Conservation (phyloP, 1,284 basidiomycete species). For the Tranzscheliella williamsii region DNA sequence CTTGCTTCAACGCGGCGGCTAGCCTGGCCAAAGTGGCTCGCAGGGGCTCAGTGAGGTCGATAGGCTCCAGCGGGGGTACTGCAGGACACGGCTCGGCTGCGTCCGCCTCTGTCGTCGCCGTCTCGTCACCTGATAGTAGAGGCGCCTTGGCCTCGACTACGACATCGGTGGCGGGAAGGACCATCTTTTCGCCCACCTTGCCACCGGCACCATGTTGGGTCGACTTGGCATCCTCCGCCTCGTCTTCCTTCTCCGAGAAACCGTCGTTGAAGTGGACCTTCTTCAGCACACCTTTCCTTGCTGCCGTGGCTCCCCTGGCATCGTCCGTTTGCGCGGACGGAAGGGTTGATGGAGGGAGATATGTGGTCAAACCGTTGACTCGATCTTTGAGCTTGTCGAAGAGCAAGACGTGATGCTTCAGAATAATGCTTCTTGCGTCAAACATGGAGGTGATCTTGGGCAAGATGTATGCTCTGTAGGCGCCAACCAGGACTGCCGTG, state of each 20-base stretch:
- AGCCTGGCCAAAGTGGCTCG: slow-evolving; percentile 43
- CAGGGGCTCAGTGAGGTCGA: slow-evolving; percentile 47
- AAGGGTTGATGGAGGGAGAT: slow-evolving; percentile 13
- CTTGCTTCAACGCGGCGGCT: slow-evolving; percentile 22
- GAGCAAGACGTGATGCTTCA: slow-evolving; percentile 42
- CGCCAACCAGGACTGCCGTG: slow-evolving; percentile 40
- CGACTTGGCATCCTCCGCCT: slow-evolving; percentile 26
- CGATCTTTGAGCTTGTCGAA: slow-evolving; percentile 34
- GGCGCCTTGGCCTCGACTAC: slow-evolving; percentile 29
- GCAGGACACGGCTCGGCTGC: slow-evolving; percentile 2
- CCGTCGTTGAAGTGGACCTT: slow-evolving; percentile 49
- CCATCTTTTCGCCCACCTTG: slow-evolving; percentile 14
- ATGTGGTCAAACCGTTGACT: slow-evolving; percentile 18
- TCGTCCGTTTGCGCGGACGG: slow-evolving; percentile 2
- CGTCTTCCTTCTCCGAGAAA: slow-evolving; percentile 1
- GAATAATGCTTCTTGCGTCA: slow-evolving; percentile 40
- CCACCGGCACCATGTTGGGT: slow-evolving; percentile 13
- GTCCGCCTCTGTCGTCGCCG: slow-evolving; percentile 5
- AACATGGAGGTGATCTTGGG: slow-evolving; percentile 48
- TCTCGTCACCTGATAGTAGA: slow-evolving; percentile 6
- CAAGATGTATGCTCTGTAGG: slow-evolving; percentile 47
- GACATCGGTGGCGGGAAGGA: slow-evolving; percentile 23
- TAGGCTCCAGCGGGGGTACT: slow-evolving; percentile 29
- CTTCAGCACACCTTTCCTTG: slow-evolving; percentile 38
- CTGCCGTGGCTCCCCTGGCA: background rate